Conservation (phyloP, 2,329 filamentous ascomycete genomes). For the Bipolaris victoriae region DNA sequence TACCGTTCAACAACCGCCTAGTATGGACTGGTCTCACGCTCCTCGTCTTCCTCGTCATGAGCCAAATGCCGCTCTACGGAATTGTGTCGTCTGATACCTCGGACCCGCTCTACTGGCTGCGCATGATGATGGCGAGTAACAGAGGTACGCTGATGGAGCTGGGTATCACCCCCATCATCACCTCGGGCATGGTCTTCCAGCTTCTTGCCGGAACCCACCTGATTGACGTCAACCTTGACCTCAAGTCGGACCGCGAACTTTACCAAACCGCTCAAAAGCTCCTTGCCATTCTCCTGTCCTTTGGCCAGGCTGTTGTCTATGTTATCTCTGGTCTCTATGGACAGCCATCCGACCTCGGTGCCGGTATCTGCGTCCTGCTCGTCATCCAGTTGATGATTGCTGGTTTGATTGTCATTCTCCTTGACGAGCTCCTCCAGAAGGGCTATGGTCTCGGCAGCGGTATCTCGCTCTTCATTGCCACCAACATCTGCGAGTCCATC, state of each 20-base stretch:
- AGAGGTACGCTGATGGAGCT: conserved; percentile 94
- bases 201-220: conserved; percentile 98
- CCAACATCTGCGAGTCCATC: conserved; percentile 99
- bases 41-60: conserved; percentile 99
- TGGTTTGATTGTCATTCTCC: conserved; percentile 97
- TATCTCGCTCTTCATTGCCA: conserved; percentile 99
- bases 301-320: conserved; percentile 97
- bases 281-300: conserved; percentile 89
- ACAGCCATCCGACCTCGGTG: conserved; percentile 92
- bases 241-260: conserved; percentile 99
- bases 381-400: conserved; percentile 98
- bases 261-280: conserved; percentile 99
- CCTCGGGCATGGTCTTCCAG: conserved; percentile 99
- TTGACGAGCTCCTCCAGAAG: conserved; percentile 99
- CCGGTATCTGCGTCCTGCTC: conserved; percentile 96
- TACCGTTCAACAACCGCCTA: conserved; percentile 88
- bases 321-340: conserved; percentile 95
- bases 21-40: conserved; percentile 71
- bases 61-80: conserved; percentile 94
- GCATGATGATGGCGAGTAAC: conserved; percentile 99
- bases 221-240: conserved; percentile 99
- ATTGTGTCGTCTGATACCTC: conserved; percentile 97
- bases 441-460: conserved; percentile 97
- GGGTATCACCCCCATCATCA: conserved; percentile 97
- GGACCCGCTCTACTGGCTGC: conserved; percentile 98